Percentiles rank a stretch among this genome's conserved stretches.
These are phyloP conservation scores for Delitschia confertaspora DNA, from an alignment of 495 filamentous ascomycete species.

Conservation along the genomic window DNA sequence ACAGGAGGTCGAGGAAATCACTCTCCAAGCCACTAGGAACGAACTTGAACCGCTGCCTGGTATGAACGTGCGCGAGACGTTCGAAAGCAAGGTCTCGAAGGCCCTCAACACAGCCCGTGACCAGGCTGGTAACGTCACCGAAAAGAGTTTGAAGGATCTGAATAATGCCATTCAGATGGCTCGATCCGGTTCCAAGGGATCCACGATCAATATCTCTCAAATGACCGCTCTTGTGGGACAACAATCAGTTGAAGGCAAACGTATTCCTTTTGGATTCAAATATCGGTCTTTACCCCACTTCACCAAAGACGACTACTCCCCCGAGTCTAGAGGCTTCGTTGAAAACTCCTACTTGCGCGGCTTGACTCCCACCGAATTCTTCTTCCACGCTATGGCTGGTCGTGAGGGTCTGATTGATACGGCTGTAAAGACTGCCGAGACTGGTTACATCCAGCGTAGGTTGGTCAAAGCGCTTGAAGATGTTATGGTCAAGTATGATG, in stretches of 20 bases:
- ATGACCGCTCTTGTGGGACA: constrained; percentile 97
- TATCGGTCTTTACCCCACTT: constrained; percentile 96
- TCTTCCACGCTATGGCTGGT: constrained; percentile 99
- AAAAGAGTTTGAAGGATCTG: constrained; percentile 82
- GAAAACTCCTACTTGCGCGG: constrained; percentile 98
- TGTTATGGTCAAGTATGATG: constrained; percentile 94
- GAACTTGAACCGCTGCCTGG: constrained; percentile 80
- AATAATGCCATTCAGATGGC: constrained; percentile 98
- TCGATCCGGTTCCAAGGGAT: constrained; percentile 91
- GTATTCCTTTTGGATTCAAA: constrained; percentile 99
- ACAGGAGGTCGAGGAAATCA: constrained; percentile 63
- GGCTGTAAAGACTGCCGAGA: constrained; percentile 98
- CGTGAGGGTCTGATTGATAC: constrained; percentile 99
- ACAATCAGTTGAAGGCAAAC: constrained; percentile 95
- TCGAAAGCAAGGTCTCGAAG: constrained; percentile 90
- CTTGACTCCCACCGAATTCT: constrained; percentile 91
- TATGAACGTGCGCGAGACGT: constrained; percentile 97
- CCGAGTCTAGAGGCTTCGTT: constrained; percentile 93
- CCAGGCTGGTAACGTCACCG: constrained; percentile 81
- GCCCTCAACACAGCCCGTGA: constrained; percentile 93
- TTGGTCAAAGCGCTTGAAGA: constrained; percentile 97
- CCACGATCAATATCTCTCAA: constrained; percentile 97
- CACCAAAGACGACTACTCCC: constrained; percentile 97
- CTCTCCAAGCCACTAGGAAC: constrained; percentile 69
- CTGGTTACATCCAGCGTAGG: constrained; percentile 96